Evolutionary conservation across 495 filamentous ascomycete genomes (phyloP).

Genomic region (Penicillium psychrofluorescens): DNA sequence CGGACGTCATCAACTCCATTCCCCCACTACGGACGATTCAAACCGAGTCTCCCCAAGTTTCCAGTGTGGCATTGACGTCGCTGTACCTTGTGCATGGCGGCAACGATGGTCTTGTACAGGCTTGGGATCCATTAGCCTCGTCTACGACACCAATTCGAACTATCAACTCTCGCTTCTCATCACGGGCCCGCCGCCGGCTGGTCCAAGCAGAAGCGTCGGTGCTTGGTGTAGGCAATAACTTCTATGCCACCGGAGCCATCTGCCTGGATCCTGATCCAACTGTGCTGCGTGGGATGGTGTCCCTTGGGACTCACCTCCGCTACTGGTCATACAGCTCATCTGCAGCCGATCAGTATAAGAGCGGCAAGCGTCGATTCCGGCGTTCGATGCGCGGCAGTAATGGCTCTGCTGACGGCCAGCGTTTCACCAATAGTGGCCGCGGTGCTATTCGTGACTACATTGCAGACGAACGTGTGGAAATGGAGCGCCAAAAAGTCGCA

Average conservation of each 20-base stretch:
- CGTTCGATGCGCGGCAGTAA: slow-evolving; percentile 54
- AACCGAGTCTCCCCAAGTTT: slow-evolving; percentile 84
- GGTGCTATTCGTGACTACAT: slow-evolving; percentile 72
- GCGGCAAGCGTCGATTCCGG: slow-evolving; percentile 54
- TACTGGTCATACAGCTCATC: slow-evolving; percentile 91
- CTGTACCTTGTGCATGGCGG: slow-evolving; percentile 88
- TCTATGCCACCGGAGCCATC: slow-evolving; percentile 77
- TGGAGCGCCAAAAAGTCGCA: slow-evolving; percentile 65
- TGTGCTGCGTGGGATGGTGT: slow-evolving; percentile 81
- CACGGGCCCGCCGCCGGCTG: slow-evolving; percentile 66
- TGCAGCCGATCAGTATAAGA: slow-evolving; percentile 56
- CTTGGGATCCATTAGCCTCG: slow-evolving; percentile 92
- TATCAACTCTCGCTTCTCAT: slow-evolving; percentile 80
- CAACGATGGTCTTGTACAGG: slow-evolving; percentile 90
- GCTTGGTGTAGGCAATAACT: slow-evolving; percentile 63
- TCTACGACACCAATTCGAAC: slow-evolving; percentile 73
- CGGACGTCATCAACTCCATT: slow-evolving; percentile 45
- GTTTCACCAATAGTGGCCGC: slow-evolving; percentile 52
- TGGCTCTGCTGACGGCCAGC: slow-evolving; percentile 40
- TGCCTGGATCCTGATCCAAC: slow-evolving; percentile 85
- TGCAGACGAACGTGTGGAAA: slow-evolving; percentile 69
- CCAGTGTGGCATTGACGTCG: slow-evolving; percentile 78
- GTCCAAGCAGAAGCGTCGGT: slow-evolving; percentile 63
- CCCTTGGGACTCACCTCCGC: slow-evolving; percentile 76
- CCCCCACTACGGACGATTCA: slow-evolving; percentile 73